A percentile compares a stretch with the other conserved stretches of the same genome.
phyloP scores from a whole-genome alignment of 2,329 filamentous ascomycete species.

The Aspergillus niger region DNA sequence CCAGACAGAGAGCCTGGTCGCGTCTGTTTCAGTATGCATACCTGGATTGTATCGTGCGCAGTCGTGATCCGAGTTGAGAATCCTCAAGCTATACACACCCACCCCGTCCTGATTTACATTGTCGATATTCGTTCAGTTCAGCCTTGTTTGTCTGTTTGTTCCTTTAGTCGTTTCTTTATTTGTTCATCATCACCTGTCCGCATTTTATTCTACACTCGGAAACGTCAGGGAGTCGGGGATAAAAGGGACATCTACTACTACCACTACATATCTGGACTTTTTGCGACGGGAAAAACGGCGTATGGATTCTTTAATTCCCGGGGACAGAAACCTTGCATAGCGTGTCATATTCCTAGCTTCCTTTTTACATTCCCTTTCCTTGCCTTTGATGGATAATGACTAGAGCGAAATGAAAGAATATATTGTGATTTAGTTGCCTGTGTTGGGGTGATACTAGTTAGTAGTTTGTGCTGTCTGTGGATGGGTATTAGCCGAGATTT shows the following conservation, averaged over 20 bases:
- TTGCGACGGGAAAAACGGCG: conserved; percentile 32
- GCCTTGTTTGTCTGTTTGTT: neutral
- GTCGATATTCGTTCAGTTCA: neutral
- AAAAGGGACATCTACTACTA: neutral
- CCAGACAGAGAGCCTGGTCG: neutral
- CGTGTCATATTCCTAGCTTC: conserved; percentile 7
- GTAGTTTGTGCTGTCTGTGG: no score
- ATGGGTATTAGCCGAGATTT: no score
- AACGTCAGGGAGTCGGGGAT: conserved; percentile 26
- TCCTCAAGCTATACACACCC: conserved; percentile 1
- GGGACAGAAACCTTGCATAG: conserved; percentile 17
- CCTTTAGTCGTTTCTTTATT: conserved; percentile 1
- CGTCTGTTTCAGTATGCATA: neutral
- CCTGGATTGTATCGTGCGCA: neutral
- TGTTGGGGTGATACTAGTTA: neutral
- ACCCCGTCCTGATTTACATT: neutral
- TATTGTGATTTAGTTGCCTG: neutral
- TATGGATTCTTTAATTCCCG: conserved; percentile 24
- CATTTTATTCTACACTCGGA: conserved; percentile 23
- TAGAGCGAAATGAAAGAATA: conserved; percentile 6
- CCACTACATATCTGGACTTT: neutral
- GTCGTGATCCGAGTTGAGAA: neutral
- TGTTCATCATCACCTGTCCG: neutral
- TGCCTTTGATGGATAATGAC: conserved; percentile 11
- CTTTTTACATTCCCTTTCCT: no score